Percentiles rank a stretch among this genome's conserved stretches.
These are phyloP conservation scores for Colletotrichum cuscutae DNA, from an alignment of 2,329 filamentous ascomycete species.

Conservation along the genomic window DNA sequence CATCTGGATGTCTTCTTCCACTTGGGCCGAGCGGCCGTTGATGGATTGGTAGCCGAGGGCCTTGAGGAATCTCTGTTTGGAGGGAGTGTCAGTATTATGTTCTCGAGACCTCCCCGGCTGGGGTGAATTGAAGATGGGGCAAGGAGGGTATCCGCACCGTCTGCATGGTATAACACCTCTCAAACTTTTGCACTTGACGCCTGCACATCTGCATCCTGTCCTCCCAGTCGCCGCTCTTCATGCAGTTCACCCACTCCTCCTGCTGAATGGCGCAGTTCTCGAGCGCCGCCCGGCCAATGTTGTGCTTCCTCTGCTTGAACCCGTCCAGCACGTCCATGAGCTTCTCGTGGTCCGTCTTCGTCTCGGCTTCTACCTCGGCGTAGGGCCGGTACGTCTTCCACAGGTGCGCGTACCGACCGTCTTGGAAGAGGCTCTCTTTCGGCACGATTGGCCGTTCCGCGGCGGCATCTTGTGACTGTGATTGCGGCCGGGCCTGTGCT, in stretches of 20 bases:
- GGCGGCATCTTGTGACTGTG: constrained; percentile 8
- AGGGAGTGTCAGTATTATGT: neutral
- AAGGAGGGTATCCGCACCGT: constrained; percentile 58
- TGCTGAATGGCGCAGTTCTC: constrained; percentile 96
- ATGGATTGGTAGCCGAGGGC: constrained; percentile 86
- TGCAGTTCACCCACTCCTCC: constrained; percentile 84
- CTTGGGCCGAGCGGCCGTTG: constrained; percentile 69
- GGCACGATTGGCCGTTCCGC: constrained; percentile 50
- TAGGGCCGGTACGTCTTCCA: constrained; percentile 92
- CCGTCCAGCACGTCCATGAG: constrained; percentile 82
- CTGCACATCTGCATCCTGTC: constrained; percentile 84
- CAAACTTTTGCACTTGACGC: constrained; percentile 79
- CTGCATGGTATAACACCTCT: constrained; percentile 91
- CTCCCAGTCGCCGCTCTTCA: constrained; percentile 74
- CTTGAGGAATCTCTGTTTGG: constrained; percentile 80
- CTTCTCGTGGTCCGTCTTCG: constrained; percentile 82
- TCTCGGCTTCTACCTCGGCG: constrained; percentile 72
- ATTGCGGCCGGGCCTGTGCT: constrained; percentile 18
- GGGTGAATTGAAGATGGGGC: neutral
- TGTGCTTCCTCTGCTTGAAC: constrained; percentile 83
- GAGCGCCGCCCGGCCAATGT: constrained; percentile 82
- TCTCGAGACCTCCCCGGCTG: neutral
- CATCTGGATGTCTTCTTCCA: constrained; percentile 93
- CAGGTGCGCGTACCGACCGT: constrained; percentile 80
- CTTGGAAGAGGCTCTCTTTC: constrained; percentile 63